phyloP scores from a whole-genome alignment of 495 filamentous ascomycete species.

The Trichoderma asperelloides region DNA sequence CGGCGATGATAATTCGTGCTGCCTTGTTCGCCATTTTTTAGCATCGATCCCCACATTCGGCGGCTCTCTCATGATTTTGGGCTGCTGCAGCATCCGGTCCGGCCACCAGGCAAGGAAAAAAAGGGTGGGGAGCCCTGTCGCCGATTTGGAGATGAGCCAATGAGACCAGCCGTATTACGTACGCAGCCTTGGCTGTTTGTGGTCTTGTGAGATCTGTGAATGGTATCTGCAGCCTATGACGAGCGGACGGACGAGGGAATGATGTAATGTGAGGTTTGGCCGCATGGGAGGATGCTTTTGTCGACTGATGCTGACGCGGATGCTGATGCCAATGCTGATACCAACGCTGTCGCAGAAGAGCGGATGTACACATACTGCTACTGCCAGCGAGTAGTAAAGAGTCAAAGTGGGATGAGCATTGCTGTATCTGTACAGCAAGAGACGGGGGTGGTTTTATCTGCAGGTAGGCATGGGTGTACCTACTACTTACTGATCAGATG shows the following conservation, averaged over 20 bases:
- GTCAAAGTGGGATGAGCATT: no score
- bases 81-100: neutral
- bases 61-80: neutral
- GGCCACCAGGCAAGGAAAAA: neutral
- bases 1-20: no score
- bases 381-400: no score
- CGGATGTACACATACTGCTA: no score
- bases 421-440: no score
- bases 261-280: neutral
- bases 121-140: neutral
- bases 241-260: neutral
- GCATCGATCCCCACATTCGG: neutral
- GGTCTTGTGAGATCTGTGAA: no score
- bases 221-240: neutral
- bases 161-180: neutral
- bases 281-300: neutral
- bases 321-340: neutral
- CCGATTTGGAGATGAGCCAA: neutral
- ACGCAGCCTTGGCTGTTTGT: neutral
- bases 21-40: no score
- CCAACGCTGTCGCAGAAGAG: no score
- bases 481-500: no score
- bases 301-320: neutral
- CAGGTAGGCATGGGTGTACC: no score
- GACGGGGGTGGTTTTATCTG: no score